Evolutionary conservation across 169 alveolate genomes (phyloP).

Genomic region (Eimeria necatrix): DNA sequence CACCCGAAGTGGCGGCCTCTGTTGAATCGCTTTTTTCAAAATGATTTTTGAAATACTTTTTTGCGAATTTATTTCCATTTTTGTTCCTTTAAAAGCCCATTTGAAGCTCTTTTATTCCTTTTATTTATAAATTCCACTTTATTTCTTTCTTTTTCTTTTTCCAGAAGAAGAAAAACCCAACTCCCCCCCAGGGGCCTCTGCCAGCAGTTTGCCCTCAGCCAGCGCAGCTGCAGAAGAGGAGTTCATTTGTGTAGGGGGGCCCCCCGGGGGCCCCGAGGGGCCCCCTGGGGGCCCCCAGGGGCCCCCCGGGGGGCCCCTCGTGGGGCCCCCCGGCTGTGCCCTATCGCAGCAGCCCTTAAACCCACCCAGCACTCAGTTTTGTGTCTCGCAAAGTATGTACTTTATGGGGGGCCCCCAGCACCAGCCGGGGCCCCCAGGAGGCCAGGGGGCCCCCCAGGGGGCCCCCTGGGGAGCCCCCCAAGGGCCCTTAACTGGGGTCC

Average conservation of each 20-base stretch:
- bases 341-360: neutral
- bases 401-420: neutral
- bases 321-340: neutral
- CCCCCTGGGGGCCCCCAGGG: no score
- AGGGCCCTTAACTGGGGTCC: neutral
- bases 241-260: slow-evolving; percentile 24
- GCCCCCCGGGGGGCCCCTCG: slow-evolving; percentile 22
- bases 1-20: no score
- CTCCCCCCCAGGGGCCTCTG: neutral
- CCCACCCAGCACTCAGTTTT: neutral
- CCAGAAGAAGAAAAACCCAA: neutral
- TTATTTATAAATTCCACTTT: no score
- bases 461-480: no score
- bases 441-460: no score
- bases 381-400: slow-evolving; percentile 38
- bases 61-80: no score
- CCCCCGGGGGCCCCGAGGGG: neutral
- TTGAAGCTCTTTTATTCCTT: no score
- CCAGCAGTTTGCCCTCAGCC: neutral
- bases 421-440: neutral
- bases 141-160: neutral
- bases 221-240: neutral
- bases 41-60: no score
- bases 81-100: no score
- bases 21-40: no score